Evolutionary conservation across 805 yeast species (phyloP).

Genomic region (Schwanniomyces pseudopolymorphus): DNA sequence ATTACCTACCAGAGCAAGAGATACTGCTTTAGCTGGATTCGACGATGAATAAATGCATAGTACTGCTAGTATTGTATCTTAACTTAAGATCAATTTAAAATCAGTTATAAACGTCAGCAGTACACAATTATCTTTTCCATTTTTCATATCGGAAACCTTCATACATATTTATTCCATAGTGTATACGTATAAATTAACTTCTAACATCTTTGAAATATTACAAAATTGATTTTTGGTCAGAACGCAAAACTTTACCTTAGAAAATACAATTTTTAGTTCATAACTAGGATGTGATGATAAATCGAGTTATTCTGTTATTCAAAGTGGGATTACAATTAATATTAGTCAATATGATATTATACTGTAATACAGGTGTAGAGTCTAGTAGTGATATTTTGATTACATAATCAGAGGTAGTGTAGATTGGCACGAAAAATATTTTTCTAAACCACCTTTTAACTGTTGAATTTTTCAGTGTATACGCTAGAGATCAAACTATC

Average conservation of each 20-base stretch:
- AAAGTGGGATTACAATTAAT: too few relatives aligned
- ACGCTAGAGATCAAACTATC: background rate
- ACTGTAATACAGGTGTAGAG: too few relatives aligned
- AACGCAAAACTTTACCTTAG: too few relatives aligned
- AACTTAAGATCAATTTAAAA: background rate
- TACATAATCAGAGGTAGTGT: conserved; percentile 1
- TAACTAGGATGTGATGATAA: too few relatives aligned
- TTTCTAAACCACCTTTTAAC: background rate
- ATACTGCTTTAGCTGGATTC: conserved; percentile 48
- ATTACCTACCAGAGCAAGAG: conserved; percentile 56
- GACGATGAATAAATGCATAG: conserved; percentile 39
- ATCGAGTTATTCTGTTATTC: too few relatives aligned
- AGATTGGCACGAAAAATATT: background rate
- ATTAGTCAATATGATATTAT: too few relatives aligned
- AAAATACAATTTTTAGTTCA: background rate
- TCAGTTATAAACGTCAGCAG: background rate
- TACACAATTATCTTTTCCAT: background rate
- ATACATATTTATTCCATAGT: background rate
- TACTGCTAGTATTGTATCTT: background rate
- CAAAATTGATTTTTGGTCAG: background rate
- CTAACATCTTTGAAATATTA: background rate
- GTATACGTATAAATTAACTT: background rate
- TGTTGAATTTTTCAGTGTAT: background rate
- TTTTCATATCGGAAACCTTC: background rate
- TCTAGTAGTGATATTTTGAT: too few relatives aligned